These are phyloP conservation scores for Lactarius sanguifluus DNA, from an alignment of 768 basidiomycete genomes.

Conservation along the genomic window DNA sequence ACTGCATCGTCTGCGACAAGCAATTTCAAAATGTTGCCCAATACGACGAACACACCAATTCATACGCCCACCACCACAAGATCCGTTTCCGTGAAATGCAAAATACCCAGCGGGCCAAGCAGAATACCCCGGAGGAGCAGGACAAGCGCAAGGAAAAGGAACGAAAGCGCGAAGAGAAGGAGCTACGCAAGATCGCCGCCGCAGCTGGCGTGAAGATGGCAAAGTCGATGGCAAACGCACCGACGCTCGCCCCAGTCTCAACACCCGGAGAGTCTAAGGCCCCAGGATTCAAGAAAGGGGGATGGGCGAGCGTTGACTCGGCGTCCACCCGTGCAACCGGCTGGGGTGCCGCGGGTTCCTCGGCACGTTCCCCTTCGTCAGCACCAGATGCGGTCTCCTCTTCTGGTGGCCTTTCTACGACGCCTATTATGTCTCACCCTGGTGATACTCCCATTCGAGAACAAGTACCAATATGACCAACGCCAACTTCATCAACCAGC, in stretches of 20 bases:
- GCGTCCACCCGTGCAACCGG: conserved; percentile 37
- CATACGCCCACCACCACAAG: conserved; percentile 86
- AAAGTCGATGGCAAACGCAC: conserved; percentile 36
- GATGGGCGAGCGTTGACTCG: conserved; percentile 22
- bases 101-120: conserved; percentile 54
- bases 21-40: conserved; percentile 85
- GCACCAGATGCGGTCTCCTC: conserved; percentile 8
- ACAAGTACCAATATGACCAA: background rate
- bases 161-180: conserved; percentile 80
- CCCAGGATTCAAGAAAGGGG: conserved; percentile 39
- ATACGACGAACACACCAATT: conserved; percentile 88
- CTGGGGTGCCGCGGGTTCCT: conserved; percentile 49
- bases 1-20: conserved; percentile 81
- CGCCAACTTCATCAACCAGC: conserved; percentile 33
- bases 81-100: conserved; percentile 82
- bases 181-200: conserved; percentile 78
- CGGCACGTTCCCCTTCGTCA: conserved; percentile 23
- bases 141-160: conserved; percentile 85
- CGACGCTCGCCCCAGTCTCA: conserved; percentile 26
- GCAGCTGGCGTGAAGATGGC: conserved; percentile 74
- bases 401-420: conserved; percentile 3
- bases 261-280: conserved; percentile 28
- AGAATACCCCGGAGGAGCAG: conserved; percentile 63
- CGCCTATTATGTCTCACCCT: background rate
- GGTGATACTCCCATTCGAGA: background rate